Base-by-base conservation (phyloP, 2,329 filamentous ascomycete genomes). In the Cladophialophora immunda region DNA sequence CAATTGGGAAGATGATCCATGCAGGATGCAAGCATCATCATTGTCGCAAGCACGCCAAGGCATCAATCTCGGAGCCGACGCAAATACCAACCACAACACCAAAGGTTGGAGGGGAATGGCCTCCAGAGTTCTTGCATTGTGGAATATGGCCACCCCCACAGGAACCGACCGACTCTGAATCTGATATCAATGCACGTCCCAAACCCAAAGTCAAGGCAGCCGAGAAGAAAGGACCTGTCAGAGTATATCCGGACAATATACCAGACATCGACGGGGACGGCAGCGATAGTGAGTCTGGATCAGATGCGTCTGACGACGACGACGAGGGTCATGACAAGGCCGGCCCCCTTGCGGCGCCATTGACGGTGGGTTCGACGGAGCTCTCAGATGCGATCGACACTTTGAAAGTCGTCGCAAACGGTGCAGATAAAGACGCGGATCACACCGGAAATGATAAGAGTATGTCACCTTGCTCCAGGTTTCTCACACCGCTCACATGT, bases 41-140 rank as follows among this genome's bases (percentile, higher is more conserved):
- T 36, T 66, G 64, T 30, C 62, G 27, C 5, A 38, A 36, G 19
- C 45, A 50, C 11, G 45, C 19, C 19, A 27, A 15, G 3, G 19
- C 13, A 13, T 11, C 1, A 1, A 13, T 50, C 2, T 6, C 45
- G 13, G 45, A 50, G 19, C 15, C 61, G 22, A 19, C 27, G 34
- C 53, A 52, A 29, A n/a, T 19, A 34, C 9, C n/a, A 17, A 45
- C 36, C 32, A 17, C 47, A 1, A 25, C 27, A 29, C 34, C 59
- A 6, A 41, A 15, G 36, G 19, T 52, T 15, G 36, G 11, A 17
- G 59, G 59, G 25, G 41, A 38, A 32, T 58, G 53, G 47, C 53
- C 59, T 22, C 64, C 64, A 29, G 64, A 66, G 25, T 66, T 62
- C 47, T 41, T 66, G 36, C 64, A 66, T 32, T 62, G 64, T 56